Percentiles rank a stretch among this genome's conserved stretches.
Conservation (phyloP, 2,329 filamentous ascomycete genomes). For the Raffaelea arxii region DNA sequence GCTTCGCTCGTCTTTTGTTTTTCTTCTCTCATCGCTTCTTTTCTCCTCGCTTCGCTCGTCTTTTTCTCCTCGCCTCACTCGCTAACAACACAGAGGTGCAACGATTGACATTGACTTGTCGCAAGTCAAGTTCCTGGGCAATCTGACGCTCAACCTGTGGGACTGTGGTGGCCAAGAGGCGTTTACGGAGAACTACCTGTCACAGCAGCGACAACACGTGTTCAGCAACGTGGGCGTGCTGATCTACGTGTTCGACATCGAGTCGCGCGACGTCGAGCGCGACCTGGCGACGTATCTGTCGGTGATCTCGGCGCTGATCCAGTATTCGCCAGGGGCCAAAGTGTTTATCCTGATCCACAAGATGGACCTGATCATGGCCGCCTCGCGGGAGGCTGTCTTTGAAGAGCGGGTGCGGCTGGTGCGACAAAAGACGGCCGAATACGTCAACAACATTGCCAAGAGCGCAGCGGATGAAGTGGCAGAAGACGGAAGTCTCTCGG, state of each 20-base stretch:
- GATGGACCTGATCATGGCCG: conserved; percentile 86
- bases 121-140: conserved; percentile 97
- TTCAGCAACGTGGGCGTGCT: conserved; percentile 94
- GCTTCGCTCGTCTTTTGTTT: too few relatives aligned
- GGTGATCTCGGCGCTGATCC: conserved; percentile 78
- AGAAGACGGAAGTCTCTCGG: conserved; percentile 15
- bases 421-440: conserved; percentile 58
- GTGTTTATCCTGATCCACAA: conserved; percentile 97
- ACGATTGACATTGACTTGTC: conserved; percentile 98
- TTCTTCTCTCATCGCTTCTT: too few relatives aligned
- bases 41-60: too few relatives aligned
- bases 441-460: conserved; percentile 28
- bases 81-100: conserved; percentile 50
- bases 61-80: not conserved
- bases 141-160: conserved; percentile 95
- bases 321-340: conserved; percentile 71
- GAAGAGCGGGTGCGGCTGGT: conserved; percentile 73
- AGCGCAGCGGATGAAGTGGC: not conserved
- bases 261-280: conserved; percentile 86
- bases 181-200: conserved; percentile 97
- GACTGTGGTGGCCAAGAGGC: conserved; percentile 98
- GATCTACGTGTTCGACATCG: conserved; percentile 99
- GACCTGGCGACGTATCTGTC: conserved; percentile 88
- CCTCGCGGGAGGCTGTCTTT: conserved; percentile 72
- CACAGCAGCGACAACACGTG: conserved; percentile 88